Base-by-base conservation (phyloP, 2,329 filamentous ascomycete genomes). In the Clathrospora elynae region DNA sequence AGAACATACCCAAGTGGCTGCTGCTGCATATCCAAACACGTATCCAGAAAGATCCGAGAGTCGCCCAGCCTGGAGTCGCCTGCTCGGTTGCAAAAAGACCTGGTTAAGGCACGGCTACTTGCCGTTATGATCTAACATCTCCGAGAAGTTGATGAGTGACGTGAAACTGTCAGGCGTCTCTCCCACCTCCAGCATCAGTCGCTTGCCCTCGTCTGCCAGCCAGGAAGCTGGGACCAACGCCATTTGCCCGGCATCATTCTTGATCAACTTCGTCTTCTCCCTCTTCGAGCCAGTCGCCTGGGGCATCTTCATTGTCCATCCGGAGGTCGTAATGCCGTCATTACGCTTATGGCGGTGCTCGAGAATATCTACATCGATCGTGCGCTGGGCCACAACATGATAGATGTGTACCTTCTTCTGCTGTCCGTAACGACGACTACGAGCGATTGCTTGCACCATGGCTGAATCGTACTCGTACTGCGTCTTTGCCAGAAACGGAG, bases 321-420 rank as follows among this genome's bases (percentile, higher is more conserved):
- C 17, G 1, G 23, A 10, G 1, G 46, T 29, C 3, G 41, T 42
- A 6, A 66, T 53, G 17, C 48, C 59, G n/a, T 61, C 43, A 10
- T 18, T 30, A 1, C 70, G 61, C 10, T 62, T 64, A 41, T 76
- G 71, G 2, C 71, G 65, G 28, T 73, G 72, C 50, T 77, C 71
- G 1, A 78, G 48, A 11, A 77, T 71, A 43, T 77, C 74, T 1
- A 77, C 70, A 24, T 77, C 74, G 25, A 77, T 73, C 1, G 74
- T 77, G 64, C 95, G 86, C 62, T 96, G 86, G 8, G 90, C 93
- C 6, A 95, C 85, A 13, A 97, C 84, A 2, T 92, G 77, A 57
- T 84, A 84, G 11, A 85, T 75, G 38, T 81, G 72, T 2, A 87
- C 83, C 1, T 63, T 61, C 53, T 77, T 80, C 24, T 67, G 65